These are phyloP conservation scores for Ganoderma meredithae DNA, from an alignment of 1,284 basidiomycete genomes.

Conservation along the genomic window DNA sequence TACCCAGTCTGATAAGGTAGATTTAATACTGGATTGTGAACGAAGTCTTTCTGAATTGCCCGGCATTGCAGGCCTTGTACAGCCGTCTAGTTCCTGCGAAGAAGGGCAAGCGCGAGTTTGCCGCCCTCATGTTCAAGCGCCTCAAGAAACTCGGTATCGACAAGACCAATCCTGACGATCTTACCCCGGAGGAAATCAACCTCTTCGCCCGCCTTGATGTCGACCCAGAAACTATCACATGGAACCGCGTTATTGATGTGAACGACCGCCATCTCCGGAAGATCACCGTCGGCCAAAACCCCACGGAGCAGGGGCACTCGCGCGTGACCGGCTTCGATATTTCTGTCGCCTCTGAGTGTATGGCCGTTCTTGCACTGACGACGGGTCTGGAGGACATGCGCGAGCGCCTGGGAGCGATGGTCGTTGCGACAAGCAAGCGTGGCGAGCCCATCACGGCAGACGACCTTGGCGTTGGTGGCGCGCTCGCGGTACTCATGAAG, in stretches of 20 bases:
- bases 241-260: constrained; percentile 97
- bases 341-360: constrained; percentile 96
- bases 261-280: constrained; percentile 98
- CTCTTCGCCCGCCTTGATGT: constrained; percentile 94
- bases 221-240: constrained; percentile 92
- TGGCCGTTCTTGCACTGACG: constrained; percentile 96
- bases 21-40: not conserved
- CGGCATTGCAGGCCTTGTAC: constrained; percentile 72
- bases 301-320: constrained; percentile 91
- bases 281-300: constrained; percentile 90
- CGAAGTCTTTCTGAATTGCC: not conserved
- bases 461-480: constrained; percentile 95
- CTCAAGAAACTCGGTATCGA: constrained; percentile 95
- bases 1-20: constrained; percentile 92
- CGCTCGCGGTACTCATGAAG: constrained; percentile 97
- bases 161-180: constrained; percentile 92
- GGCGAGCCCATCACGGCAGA: constrained; percentile 97
- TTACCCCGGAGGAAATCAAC: constrained; percentile 93
- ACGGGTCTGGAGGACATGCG: constrained; percentile 94
- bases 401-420: constrained; percentile 91
- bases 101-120: constrained; percentile 95
- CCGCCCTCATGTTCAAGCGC: constrained; percentile 96
- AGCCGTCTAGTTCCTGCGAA: constrained; percentile 91
- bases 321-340: constrained; percentile 97
- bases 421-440: constrained; percentile 93